Percentiles rank a stretch among this genome's conserved stretches.
These are phyloP conservation scores for Gossypium australe DNA, from an alignment of 345 rosid genomes.

Conservation along the genomic window DNA sequence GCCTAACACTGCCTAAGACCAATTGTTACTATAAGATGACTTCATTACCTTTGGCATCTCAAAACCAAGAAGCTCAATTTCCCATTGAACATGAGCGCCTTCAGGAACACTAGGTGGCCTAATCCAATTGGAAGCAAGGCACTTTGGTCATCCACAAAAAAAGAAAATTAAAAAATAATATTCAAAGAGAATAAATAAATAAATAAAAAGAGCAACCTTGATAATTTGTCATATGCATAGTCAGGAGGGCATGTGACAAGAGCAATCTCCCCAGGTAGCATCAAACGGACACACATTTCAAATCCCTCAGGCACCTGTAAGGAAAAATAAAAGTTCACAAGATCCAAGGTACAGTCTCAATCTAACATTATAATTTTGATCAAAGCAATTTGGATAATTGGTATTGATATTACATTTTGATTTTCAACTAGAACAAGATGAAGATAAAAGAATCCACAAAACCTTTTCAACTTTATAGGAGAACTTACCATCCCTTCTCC, in stretches of 20 bases:
- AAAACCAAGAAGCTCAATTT: conserved; percentile 92
- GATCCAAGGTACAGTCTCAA: background rate
- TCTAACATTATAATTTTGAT: background rate
- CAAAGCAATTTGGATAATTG: background rate
- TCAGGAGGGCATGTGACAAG: conserved; percentile 96
- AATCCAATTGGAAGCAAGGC: conserved; percentile 15
- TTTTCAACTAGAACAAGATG: background rate
- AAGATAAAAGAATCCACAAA: background rate
- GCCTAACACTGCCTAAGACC: no score
- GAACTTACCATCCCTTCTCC: conserved; percentile 92
- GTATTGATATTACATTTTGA: background rate
- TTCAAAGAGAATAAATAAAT: background rate
- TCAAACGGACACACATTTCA: conserved; percentile 94
- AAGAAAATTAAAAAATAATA: background rate
- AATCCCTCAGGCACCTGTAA: conserved; percentile 91
- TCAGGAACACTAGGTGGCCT: conserved; percentile 85
- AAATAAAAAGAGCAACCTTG: conserved; percentile 43
- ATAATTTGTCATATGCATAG: conserved; percentile 87
- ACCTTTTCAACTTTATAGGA: conserved; percentile 5
- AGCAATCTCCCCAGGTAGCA: conserved; percentile 91
- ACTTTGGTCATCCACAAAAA: background rate
- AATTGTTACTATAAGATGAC: background rate
- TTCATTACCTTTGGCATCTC: conserved; percentile 80
- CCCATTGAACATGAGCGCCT: conserved; percentile 93
- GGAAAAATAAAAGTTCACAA: background rate